A percentile compares a stretch with the other conserved stretches of the same genome.
phyloP scores from a whole-genome alignment of 306 rosid genomes.

The Elaeagnus macrophylla region DNA sequence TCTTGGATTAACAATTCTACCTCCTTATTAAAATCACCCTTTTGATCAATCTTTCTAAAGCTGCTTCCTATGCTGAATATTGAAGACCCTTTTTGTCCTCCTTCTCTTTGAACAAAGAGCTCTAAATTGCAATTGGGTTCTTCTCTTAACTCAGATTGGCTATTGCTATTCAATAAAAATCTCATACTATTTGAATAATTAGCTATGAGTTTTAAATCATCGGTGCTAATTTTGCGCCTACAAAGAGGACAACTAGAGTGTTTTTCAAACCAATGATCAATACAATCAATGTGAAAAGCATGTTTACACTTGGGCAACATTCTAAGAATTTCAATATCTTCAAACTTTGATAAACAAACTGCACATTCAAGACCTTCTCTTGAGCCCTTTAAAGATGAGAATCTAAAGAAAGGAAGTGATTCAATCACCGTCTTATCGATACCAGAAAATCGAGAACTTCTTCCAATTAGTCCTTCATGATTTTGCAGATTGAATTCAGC shows the following conservation, averaged over 20 bases:
- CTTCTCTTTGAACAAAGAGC: constrained; percentile 81
- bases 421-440: constrained; percentile 75
- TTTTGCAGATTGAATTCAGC: constrained; percentile 8
- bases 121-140: constrained; percentile 51
- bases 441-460: constrained; percentile 69
- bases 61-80: constrained; percentile 83
- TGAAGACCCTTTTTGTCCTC: constrained; percentile 48
- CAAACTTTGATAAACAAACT: constrained; percentile 76
- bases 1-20: constrained; percentile 39
- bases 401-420: constrained; percentile 88
- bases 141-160: constrained; percentile 35
- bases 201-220: constrained; percentile 44
- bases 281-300: constrained; percentile 83
- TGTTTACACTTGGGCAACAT: constrained; percentile 83
- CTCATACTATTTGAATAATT: constrained; percentile 58
- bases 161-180: constrained; percentile 24
- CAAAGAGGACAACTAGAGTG: constrained; percentile 96
- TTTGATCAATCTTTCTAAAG: constrained; percentile 45
- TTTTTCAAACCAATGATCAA: constrained; percentile 84
- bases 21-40: constrained; percentile 21
- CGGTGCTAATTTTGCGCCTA: constrained; percentile 52
- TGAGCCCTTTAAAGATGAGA: constrained; percentile 75
- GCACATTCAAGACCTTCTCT: constrained; percentile 84
- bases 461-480: constrained; percentile 24
- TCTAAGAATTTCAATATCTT: constrained; percentile 69